These are phyloP conservation scores for Zygosaccharomyces pseudobailii DNA, from an alignment of 1,139 yeast genomes.

Conservation along the genomic window DNA sequence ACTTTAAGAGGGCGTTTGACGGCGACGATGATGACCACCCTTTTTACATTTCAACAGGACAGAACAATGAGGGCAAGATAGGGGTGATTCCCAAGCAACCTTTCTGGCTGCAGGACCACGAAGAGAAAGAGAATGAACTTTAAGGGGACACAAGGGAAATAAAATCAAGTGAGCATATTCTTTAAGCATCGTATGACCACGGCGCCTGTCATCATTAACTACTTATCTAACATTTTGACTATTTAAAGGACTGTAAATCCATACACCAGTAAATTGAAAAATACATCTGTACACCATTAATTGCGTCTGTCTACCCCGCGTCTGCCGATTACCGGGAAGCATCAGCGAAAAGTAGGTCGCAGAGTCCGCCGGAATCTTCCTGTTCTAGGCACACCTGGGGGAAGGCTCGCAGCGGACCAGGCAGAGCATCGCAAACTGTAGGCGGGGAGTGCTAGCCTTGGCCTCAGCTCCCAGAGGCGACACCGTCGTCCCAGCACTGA, in stretches of 20 bases:
- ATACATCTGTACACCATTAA: not conserved
- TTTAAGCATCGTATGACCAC: no score
- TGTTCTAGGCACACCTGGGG: not conserved
- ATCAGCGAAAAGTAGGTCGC: not conserved
- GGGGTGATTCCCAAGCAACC: conserved; percentile 23
- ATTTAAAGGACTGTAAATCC: not conserved
- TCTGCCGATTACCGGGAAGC: not conserved
- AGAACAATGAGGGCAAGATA: conserved; percentile 1
- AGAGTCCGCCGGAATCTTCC: not conserved
- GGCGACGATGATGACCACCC: conserved; percentile 1
- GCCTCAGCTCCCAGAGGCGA: not conserved
- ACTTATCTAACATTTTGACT: not conserved
- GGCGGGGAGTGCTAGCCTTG: not conserved
- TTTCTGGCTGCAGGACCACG: conserved; percentile 18
- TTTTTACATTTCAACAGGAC: conserved; percentile 9
- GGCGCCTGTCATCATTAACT: not conserved
- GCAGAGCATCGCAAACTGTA: not conserved
- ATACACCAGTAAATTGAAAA: not conserved
- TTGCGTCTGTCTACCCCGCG: not conserved
- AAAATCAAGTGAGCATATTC: not conserved
- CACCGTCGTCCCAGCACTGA: no score
- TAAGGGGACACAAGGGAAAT: not conserved
- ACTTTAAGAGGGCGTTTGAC: conserved; percentile 31
- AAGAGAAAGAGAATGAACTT: not conserved
- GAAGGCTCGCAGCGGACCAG: not conserved